phyloP scores from a whole-genome alignment of 352 stramenopile genomes.

The Pseudoperonospora humuli region DNA sequence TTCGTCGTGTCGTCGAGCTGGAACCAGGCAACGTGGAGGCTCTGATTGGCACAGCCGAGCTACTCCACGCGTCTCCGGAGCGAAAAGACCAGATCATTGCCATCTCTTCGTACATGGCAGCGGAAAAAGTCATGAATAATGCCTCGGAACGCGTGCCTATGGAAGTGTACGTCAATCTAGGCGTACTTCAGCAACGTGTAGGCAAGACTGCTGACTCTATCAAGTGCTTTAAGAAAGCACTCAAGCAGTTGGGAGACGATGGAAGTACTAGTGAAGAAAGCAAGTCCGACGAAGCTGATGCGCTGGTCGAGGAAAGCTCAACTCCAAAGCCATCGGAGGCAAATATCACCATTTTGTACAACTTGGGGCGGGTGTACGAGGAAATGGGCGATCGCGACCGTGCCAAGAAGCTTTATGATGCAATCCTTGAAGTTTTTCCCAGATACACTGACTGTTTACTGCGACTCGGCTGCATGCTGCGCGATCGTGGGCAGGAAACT shows the following conservation, averaged over 20 bases:
- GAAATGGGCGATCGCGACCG: conserved; percentile 86
- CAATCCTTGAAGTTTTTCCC: conserved; percentile 89
- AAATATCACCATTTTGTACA: conserved; percentile 94
- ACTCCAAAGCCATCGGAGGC: conserved; percentile 47
- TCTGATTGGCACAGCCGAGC: conserved; percentile 71
- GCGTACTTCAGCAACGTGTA: conserved; percentile 72
- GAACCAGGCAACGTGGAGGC: conserved; percentile 83
- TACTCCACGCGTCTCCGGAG: conserved; percentile 68
- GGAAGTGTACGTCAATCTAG: conserved; percentile 81
- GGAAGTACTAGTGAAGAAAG: conserved; percentile 28
- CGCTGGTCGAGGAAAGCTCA: conserved; percentile 26
- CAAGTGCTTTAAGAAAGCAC: conserved; percentile 83
- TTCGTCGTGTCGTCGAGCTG: conserved; percentile 77
- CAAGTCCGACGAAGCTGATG: conserved; percentile 30
- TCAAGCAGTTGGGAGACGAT: conserved; percentile 47
- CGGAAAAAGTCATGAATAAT: conserved; percentile 84
- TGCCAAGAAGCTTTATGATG: conserved; percentile 90
- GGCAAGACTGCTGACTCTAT: conserved; percentile 88
- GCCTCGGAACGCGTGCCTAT: conserved; percentile 71
- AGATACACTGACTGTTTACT: conserved; percentile 93
- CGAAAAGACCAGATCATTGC: conserved; percentile 85
- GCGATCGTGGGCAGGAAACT: conserved; percentile 90
- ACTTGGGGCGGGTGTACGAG: conserved; percentile 93
- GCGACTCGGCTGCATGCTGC: conserved; percentile 89
- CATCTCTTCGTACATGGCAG: conserved; percentile 86